These are phyloP conservation scores for Lactarius pseudohatsudake DNA, from an alignment of 768 basidiomycete species.

Conservation along the genomic window DNA sequence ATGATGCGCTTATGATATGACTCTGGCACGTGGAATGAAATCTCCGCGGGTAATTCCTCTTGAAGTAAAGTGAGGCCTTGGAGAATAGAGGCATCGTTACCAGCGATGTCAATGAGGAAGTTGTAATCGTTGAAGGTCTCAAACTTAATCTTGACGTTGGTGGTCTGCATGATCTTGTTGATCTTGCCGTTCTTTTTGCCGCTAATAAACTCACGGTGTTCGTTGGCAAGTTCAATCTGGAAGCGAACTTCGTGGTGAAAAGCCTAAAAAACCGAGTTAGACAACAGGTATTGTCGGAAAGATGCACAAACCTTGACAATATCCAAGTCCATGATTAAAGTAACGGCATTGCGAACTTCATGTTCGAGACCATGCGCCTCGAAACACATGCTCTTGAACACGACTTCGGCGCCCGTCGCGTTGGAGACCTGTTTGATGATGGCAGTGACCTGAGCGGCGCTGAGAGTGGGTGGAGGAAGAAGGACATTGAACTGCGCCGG, in stretches of 20 bases:
- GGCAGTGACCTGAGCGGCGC: conserved; percentile 76
- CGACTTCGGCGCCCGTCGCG: conserved; percentile 87
- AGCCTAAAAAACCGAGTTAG: conserved; percentile 45
- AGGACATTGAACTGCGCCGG: conserved; percentile 93
- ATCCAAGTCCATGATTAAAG: conserved; percentile 86
- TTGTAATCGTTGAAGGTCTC: conserved; percentile 97
- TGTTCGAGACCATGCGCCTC: conserved; percentile 94
- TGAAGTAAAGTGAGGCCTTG: conserved; percentile 87
- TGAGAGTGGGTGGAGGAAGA: conserved; percentile 77
- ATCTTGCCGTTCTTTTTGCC: conserved; percentile 99
- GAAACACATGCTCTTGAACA: conserved; percentile 97
- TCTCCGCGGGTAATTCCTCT: conserved; percentile 97
- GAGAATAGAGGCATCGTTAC: conserved; percentile 79
- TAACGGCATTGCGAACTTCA: conserved; percentile 83
- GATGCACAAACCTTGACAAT: conserved; percentile 71
- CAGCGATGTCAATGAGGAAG: conserved; percentile 89
- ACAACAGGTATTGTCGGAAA: neutral
- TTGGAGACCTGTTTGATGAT: conserved; percentile 86
- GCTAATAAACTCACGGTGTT: conserved; percentile 97
- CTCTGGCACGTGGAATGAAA: conserved; percentile 98
- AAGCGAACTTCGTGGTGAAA: conserved; percentile 98
- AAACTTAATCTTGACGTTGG: conserved; percentile 97
- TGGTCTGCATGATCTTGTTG: conserved; percentile 98
- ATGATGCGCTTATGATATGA: conserved; percentile 99
- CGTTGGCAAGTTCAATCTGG: conserved; percentile 96